phyloP scores from a whole-genome alignment of 352 stramenopile species.

The Globisporangium splendens region DNA sequence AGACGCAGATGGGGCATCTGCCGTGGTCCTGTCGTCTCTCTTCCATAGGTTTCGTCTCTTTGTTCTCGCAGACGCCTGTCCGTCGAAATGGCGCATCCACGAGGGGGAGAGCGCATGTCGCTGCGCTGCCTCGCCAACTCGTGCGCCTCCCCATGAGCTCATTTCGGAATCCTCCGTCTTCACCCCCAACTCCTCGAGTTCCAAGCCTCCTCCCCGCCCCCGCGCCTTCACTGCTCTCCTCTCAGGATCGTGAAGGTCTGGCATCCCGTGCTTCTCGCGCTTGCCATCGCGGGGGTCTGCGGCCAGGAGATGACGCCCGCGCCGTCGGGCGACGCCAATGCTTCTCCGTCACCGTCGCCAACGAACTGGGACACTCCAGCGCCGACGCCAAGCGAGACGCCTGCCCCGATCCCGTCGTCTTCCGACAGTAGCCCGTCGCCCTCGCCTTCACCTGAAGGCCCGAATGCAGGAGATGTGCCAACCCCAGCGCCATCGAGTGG shows the following conservation, averaged over 20 bases:
- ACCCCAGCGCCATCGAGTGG: too few relatives aligned
- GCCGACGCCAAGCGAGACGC: neutral
- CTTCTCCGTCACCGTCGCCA: neutral
- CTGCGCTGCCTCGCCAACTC: neutral
- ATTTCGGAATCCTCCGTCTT: constrained; percentile 9
- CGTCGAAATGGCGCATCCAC: neutral
- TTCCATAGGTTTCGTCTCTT: too few relatives aligned
- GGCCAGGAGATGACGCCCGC: neutral
- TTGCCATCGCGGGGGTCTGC: neutral
- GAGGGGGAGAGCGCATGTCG: neutral
- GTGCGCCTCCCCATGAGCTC: neutral
- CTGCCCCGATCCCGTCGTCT: too few relatives aligned
- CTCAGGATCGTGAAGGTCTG: constrained; percentile 1
- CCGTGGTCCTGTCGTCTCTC: too few relatives aligned
- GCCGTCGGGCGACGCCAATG: neutral
- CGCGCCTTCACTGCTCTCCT: neutral
- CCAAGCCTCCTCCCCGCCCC: neutral
- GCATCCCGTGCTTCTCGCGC: constrained; percentile 3
- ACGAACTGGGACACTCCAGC: neutral
- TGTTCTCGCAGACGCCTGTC: neutral
- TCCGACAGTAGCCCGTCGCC: too few relatives aligned
- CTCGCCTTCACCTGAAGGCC: too few relatives aligned
- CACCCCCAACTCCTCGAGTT: neutral
- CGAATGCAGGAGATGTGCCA: too few relatives aligned
- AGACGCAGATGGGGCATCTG: too few relatives aligned